Evolutionary conservation across 495 filamentous ascomycete species (phyloP).

Genomic region (Neurospora sp.): DNA sequence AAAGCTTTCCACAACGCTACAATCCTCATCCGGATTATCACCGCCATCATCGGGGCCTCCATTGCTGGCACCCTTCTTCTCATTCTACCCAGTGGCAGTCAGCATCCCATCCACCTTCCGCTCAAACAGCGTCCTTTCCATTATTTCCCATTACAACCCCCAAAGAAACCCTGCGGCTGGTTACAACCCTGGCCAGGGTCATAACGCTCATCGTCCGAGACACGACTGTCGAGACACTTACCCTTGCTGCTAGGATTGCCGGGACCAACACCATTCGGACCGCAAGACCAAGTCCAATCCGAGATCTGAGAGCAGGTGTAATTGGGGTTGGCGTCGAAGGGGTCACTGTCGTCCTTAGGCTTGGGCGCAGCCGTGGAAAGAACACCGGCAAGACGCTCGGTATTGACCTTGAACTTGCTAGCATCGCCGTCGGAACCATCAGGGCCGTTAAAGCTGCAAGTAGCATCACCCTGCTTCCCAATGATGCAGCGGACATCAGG

Average conservation of each 20-base stretch:
- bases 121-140: not conserved
- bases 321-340: not conserved
- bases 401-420: not conserved
- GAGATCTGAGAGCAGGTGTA: not conserved
- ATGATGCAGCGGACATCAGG: not conserved
- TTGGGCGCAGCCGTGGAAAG: not conserved
- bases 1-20: not conserved
- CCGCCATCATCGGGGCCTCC: not conserved
- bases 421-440: not conserved
- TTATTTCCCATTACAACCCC: not conserved
- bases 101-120: not conserved
- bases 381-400: not conserved
- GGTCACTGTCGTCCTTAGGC: not conserved
- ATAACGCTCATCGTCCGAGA: not conserved
- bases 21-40: not conserved
- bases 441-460: not conserved
- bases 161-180: not conserved
- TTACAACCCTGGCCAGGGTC: not conserved
- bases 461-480: not conserved
- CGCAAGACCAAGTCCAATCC: not conserved
- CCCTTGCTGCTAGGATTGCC: not conserved
- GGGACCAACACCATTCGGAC: not conserved
- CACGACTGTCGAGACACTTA: not conserved
- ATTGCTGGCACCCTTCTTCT: not conserved
- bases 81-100: not conserved